These are phyloP conservation scores for Spatholobus suberectus DNA, from an alignment of 306 rosid species.

Conservation along the genomic window DNA sequence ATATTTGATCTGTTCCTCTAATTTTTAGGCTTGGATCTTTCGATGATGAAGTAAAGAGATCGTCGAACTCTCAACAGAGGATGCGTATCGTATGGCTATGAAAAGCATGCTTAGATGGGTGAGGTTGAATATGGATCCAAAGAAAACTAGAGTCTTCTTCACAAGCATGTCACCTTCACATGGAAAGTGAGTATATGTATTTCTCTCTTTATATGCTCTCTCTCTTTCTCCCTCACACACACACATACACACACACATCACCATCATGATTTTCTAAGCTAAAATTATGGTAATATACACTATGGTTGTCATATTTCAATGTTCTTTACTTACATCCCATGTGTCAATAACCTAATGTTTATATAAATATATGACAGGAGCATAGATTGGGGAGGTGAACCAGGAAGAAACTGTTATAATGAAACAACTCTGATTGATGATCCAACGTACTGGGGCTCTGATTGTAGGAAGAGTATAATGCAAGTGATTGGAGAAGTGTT, in stretches of 20 bases:
- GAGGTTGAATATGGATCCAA: constrained; percentile 78
- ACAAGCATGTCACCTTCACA: constrained; percentile 99
- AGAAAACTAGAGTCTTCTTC: constrained; percentile 91
- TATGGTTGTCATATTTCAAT: background rate
- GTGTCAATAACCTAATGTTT: background rate
- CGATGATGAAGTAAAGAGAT: constrained; percentile 77
- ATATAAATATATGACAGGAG: constrained; percentile 60
- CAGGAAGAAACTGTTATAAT: constrained; percentile 81
- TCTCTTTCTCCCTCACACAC: background rate
- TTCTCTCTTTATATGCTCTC: background rate
- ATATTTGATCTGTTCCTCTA: background rate
- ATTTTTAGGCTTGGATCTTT: constrained; percentile 79
- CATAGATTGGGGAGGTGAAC: constrained; percentile 83
- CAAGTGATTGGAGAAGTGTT: constrained; percentile 81
- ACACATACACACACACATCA: background rate
- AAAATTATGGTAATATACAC: background rate
- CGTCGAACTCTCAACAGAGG: constrained; percentile 71
- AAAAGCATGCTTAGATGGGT: constrained; percentile 95
- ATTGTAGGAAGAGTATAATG: constrained; percentile 76
- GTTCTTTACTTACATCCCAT: background rate
- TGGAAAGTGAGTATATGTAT: constrained; percentile 56
- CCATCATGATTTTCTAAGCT: background rate
- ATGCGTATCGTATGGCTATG: constrained; percentile 96
- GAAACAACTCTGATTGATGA: constrained; percentile 75
- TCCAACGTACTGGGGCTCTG: constrained; percentile 82